phyloP scores from a whole-genome alignment of 345 rosid genomes.

The Salix dunnii region DNA sequence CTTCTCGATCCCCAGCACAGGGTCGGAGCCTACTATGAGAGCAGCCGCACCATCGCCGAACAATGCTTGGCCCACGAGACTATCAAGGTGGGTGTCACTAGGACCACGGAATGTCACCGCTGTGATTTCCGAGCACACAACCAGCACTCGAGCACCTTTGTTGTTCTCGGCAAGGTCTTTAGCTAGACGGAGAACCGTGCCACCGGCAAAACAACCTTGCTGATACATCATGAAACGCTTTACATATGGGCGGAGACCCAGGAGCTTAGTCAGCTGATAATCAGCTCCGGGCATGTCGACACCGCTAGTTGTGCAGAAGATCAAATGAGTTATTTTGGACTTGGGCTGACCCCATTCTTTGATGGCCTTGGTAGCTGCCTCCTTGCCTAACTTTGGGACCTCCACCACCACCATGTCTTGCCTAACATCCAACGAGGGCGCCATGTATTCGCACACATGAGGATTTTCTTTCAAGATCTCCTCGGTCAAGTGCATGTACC shows the following conservation, averaged over 20 bases:
- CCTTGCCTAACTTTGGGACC: constrained; percentile 73
- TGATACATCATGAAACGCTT: constrained; percentile 70
- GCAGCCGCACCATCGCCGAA: constrained; percentile 78
- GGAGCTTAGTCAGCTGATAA: constrained; percentile 79
- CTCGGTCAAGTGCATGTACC: constrained; percentile 67
- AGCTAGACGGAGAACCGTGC: constrained; percentile 81
- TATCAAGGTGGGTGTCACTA: constrained; percentile 56
- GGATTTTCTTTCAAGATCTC: constrained; percentile 63
- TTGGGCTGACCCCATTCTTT: constrained; percentile 87
- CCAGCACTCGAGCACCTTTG: constrained; percentile 70
- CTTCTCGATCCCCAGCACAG: constrained; percentile 40
- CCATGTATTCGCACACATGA: constrained; percentile 57
- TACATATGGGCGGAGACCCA: constrained; percentile 71
- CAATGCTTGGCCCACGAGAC: constrained; percentile 68
- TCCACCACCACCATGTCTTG: constrained; percentile 82
- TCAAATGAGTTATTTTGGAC: constrained; percentile 74
- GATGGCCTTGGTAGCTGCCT: constrained; percentile 72
- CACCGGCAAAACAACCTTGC: constrained; percentile 75
- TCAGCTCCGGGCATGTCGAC: constrained; percentile 96
- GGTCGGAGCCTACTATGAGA: constrained; percentile 60
- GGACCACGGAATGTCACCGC: constrained; percentile 84
- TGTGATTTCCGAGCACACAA: constrained; percentile 71
- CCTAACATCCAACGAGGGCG: constrained; percentile 63
- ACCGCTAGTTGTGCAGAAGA: constrained; percentile 81
- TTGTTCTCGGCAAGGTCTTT: constrained; percentile 82